Evolutionary conservation across 257 asterid genomes (phyloP).

Genomic region (Nicotiana sylvestris): DNA sequence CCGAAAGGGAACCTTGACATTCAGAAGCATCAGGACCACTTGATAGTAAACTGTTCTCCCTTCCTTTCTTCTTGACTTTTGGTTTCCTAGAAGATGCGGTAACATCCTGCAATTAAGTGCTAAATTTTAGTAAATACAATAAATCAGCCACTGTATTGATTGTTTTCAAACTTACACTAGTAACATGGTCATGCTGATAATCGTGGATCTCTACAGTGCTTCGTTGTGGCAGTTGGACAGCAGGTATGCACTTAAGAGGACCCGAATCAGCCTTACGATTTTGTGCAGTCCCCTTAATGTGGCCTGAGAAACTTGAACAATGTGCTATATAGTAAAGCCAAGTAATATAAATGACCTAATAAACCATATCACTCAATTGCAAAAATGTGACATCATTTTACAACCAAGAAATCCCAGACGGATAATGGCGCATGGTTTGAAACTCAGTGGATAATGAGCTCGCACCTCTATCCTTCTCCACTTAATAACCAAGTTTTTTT

Average conservation of each 20-base stretch:
- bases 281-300: conserved; percentile 50
- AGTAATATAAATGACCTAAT: conserved; percentile 22
- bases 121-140: conserved; percentile 21
- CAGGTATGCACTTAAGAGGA: conserved; percentile 38
- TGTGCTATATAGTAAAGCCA: conserved; percentile 52
- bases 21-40: conserved; percentile 51
- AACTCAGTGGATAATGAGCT: no score
- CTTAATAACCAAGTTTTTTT: no score
- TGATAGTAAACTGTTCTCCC: conserved; percentile 41
- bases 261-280: conserved; percentile 41
- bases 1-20: conserved; percentile 57
- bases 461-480: no score
- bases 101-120: conserved; percentile 53
- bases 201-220: conserved; percentile 33
- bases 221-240: conserved; percentile 28
- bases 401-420: no score
- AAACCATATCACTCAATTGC: not conserved
- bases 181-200: conserved; percentile 44
- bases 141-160: not conserved
- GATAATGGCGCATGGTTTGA: no score
- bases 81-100: conserved; percentile 66
- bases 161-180: conserved; percentile 34
- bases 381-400: not conserved
- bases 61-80: conserved; percentile 66
- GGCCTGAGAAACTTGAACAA: conserved; percentile 92